Evolutionary conservation across 768 basidiomycete genomes (phyloP), one percentile per base, ranked within the genome.

Genomic region (Serendipita sp.): DNA sequence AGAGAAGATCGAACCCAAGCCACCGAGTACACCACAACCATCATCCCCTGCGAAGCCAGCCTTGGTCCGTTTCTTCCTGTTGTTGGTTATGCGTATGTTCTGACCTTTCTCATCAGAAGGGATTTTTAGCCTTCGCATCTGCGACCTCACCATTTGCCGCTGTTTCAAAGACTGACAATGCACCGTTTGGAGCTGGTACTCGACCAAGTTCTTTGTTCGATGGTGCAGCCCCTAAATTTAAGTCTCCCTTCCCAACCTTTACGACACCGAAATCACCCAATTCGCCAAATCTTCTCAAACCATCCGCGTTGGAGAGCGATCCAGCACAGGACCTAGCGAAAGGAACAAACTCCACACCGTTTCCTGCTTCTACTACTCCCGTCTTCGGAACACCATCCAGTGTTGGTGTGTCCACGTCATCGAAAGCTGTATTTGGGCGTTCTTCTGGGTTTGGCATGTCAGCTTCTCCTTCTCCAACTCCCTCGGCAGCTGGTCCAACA

Each of bases 381-480:
- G 18, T 37, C 24, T 60, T 60, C n/a, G 56, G 56, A 8, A 38
- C 56, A 3, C 56, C 56, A 4, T 60, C 56, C 10, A 30, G 16
- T 24, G 56, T 37, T 8, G 56, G 56, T n/a, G 37, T 18, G 35
- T 60, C 56, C 28, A 30, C 28, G 30, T n/a, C 56, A n/a, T 35
- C 56, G 1, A 60, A 60, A 18, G 56, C 56, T 10, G 56, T 60
- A 10, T 60, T 60, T 38, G 56, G 56, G n/a, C 56, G 56, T 28
- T 38, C 56, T 8, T 60, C 56, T n/a, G 56, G 28, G 8, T 60
- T 60, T 60, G 56, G 56, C 32, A 38, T 60, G 56, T 8, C 56
- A n/a, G 34, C 56, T 4, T 60, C 56, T 28, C 56, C 56, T n/a
- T 60, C 56, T n/a, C 56, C 56, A 30, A 34, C 56, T n/a, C 56